Evolutionary conservation across 306 rosid species (phyloP).

Genomic region (Prinsepia uniflora): DNA sequence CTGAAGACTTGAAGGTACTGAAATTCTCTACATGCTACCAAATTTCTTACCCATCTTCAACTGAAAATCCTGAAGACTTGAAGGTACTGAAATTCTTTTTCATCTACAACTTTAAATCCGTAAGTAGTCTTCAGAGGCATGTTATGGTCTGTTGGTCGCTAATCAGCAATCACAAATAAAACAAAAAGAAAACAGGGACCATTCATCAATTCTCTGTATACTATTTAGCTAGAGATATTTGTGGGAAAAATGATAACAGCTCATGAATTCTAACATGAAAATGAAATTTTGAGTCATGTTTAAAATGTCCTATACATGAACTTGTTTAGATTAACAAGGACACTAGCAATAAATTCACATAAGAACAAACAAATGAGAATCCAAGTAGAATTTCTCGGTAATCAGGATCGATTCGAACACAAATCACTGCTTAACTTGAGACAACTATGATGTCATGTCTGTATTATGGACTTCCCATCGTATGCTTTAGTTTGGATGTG

Average conservation of each 20-base stretch:
- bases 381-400: constrained; percentile 1
- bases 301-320: too few relatives aligned
- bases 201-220: constrained; percentile 5
- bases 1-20: too few relatives aligned
- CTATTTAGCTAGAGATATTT: not conserved
- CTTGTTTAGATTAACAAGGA: too few relatives aligned
- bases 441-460: constrained; percentile 8
- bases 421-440: constrained; percentile 20
- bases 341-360: too few relatives aligned
- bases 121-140: not conserved
- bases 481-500: not conserved
- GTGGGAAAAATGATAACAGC: not conserved
- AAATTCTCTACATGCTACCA: too few relatives aligned
- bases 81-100: too few relatives aligned
- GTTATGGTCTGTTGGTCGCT: not conserved
- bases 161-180: constrained; percentile 12
- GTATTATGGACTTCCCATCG: constrained; percentile 4
- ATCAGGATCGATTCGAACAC: constrained; percentile 31
- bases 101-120: too few relatives aligned
- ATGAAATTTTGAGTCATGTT: too few relatives aligned
- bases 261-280: not conserved
- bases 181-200: constrained; percentile 25
- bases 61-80: too few relatives aligned
- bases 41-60: too few relatives aligned
- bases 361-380: too few relatives aligned